These are phyloP conservation scores for Alternaria triticina DNA, from an alignment of 2,329 filamentous ascomycete species.

Conservation along the genomic window DNA sequence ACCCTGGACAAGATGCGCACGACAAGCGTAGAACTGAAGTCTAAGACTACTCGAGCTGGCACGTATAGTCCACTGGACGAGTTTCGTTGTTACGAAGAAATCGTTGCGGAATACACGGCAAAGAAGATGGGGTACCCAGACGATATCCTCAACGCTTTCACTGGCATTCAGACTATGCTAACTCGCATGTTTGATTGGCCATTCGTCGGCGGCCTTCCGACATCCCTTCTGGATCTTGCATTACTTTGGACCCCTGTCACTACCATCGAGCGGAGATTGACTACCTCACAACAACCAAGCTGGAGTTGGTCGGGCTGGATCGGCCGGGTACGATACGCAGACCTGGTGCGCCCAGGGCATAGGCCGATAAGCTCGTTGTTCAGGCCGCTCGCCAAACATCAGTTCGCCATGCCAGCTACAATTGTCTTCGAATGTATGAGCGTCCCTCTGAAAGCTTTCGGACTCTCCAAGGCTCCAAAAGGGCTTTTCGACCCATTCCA, in stretches of 20 bases:
- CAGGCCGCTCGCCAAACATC: background rate
- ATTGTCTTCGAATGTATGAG: background rate
- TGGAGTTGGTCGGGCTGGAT: conserved; percentile 6
- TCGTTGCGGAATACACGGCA: conserved; percentile 3
- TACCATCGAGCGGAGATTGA: background rate
- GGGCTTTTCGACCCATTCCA: background rate
- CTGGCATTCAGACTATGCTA: conserved; percentile 2
- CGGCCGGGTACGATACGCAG: background rate
- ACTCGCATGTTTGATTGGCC: conserved; percentile 3
- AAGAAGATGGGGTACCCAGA: conserved; percentile 5
- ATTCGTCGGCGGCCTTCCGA: background rate
- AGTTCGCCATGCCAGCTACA: background rate
- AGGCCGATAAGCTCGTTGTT: conserved; percentile 1
- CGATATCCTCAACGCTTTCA: conserved; percentile 8
- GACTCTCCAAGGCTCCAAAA: background rate
- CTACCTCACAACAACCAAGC: background rate
- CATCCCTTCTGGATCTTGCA: conserved; percentile 2
- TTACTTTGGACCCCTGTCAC: conserved; percentile 7
- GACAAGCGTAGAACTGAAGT: background rate
- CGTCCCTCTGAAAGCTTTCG: background rate
- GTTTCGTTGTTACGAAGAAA: conserved; percentile 11
- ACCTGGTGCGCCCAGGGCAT: conserved; percentile 3
- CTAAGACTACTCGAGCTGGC: background rate
- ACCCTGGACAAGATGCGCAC: conserved; percentile 1
- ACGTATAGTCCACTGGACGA: conserved; percentile 3